Evolutionary conservation across 73 alveolate genomes (phyloP).

Genomic region (Strombidium stylifer): DNA sequence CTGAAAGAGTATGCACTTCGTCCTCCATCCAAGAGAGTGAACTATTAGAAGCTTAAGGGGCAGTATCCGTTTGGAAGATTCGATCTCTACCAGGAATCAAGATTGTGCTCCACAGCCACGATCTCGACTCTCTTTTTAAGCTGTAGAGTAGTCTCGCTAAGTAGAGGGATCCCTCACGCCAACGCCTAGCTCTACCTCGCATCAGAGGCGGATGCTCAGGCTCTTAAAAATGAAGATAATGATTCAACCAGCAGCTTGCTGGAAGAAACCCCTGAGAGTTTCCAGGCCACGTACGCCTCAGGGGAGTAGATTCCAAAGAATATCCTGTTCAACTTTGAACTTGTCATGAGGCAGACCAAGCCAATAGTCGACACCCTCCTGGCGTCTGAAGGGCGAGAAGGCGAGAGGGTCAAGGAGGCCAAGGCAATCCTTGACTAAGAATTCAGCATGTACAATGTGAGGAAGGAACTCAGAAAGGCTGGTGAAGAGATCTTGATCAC

Average conservation of each 20-base stretch:
- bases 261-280: too few relatives aligned
- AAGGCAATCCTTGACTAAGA: neutral
- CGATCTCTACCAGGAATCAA: neutral
- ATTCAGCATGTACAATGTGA: neutral
- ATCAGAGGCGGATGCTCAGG: neutral
- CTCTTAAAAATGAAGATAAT: neutral
- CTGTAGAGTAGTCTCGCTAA: neutral
- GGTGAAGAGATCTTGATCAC: too few relatives aligned
- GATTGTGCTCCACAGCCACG: neutral
- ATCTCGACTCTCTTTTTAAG: too few relatives aligned
- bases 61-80: constrained; percentile 4
- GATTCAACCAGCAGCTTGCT: too few relatives aligned
- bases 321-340: too few relatives aligned
- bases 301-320: too few relatives aligned
- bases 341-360: too few relatives aligned
- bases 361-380: too few relatives aligned
- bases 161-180: constrained; percentile 15
- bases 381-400: neutral
- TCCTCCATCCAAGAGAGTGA: constrained; percentile 27
- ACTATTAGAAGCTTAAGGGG: constrained; percentile 11
- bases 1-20: constrained; percentile 32
- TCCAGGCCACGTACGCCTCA: too few relatives aligned
- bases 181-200: constrained; percentile 8
- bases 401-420: neutral
- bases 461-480: too few relatives aligned